A percentile compares a stretch with the other conserved stretches of the same genome.
Conservation (phyloP, 441 rosid species). For the Corymbia calophylla region DNA sequence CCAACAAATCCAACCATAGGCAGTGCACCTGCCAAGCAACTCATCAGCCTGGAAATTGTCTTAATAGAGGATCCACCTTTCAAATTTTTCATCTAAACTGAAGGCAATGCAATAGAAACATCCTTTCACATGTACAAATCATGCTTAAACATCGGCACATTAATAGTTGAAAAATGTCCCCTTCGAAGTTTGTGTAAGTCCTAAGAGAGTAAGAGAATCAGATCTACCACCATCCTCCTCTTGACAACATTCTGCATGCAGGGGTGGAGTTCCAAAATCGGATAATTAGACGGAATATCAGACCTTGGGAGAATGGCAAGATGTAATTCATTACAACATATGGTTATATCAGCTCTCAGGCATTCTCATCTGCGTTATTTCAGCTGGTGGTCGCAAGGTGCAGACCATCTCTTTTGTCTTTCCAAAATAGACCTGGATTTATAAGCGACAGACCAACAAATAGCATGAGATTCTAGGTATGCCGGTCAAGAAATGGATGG, state of each 20-base stretch:
- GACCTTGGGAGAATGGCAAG: slow-evolving; percentile 34
- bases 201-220: neutral
- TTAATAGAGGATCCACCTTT: neutral
- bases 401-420: slow-evolving; percentile 97
- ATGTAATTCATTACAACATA: slow-evolving; percentile 49
- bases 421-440: slow-evolving; percentile 88
- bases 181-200: neutral
- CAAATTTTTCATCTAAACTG: neutral
- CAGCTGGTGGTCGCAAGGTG: slow-evolving; percentile 80
- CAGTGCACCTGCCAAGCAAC: neutral
- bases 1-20: neutral
- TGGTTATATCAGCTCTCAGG: slow-evolving; percentile 36
- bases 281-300: neutral
- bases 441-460: neutral
- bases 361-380: slow-evolving; percentile 56
- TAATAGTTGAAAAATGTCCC: neutral
- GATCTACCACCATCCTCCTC: neutral
- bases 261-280: neutral
- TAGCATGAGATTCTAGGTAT: neutral
- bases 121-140: neutral
- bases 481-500: neutral
- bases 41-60: neutral
- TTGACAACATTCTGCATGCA: neutral
- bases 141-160: neutral
- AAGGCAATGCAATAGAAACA: neutral